Percentiles rank a stretch among this genome's conserved stretches.
Conservation (phyloP, 805 yeast genomes). For the Pichia exigua region DNA sequence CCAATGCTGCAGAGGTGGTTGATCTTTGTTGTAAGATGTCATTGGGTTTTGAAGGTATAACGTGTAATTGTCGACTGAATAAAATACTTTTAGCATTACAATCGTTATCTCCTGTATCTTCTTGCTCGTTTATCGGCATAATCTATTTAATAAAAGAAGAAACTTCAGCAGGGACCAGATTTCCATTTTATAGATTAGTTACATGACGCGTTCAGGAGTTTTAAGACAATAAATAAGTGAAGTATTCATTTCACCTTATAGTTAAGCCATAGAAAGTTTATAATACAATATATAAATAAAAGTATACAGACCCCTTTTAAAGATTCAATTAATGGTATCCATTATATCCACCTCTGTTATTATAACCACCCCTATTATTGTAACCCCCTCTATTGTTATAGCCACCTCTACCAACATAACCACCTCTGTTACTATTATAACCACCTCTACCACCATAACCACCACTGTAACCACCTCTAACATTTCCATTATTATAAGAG, state of each 20-base stretch:
- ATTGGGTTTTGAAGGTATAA: neutral
- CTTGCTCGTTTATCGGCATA: neutral
- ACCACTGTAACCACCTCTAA: conserved; percentile 7
- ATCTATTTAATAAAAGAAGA: neutral
- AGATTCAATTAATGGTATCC: neutral
- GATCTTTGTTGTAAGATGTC: neutral
- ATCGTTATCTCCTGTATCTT: neutral
- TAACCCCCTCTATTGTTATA: conserved; percentile 3
- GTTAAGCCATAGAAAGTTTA: neutral
- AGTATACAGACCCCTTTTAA: neutral
- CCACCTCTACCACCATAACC: conserved; percentile 6
- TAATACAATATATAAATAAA: neutral
- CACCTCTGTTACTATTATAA: conserved; percentile 4
- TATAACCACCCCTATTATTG: conserved; percentile 1
- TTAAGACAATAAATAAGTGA: neutral
- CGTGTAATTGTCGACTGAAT: neutral
- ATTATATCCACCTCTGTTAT: conserved; percentile 1
- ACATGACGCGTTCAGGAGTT: neutral
- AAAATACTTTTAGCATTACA: neutral
- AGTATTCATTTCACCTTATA: no score
- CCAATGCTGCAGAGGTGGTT: neutral
- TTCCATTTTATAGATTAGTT: neutral
- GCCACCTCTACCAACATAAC: neutral
- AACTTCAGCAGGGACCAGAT: neutral
- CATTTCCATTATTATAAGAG: conserved; percentile 6